Conservation (phyloP, 2,329 filamentous ascomycete species). For the Hypocreales sp. region DNA sequence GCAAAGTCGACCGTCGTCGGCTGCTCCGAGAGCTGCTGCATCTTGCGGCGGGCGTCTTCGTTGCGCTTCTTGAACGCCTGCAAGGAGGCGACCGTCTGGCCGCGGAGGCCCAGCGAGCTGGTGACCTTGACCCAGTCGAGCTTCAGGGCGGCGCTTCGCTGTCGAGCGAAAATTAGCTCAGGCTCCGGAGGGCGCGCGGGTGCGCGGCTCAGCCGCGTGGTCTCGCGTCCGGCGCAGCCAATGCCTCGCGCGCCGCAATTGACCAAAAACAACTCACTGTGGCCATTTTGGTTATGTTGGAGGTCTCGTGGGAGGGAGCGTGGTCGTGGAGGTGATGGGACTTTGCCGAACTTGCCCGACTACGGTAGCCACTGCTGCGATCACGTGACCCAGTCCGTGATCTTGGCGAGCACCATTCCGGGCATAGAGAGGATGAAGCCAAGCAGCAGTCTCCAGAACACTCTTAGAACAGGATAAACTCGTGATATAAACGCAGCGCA, state of each 20-base stretch:
- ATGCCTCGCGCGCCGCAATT: conserved; percentile 14
- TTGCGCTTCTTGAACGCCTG: conserved; percentile 99
- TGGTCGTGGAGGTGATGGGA: conserved; percentile 29
- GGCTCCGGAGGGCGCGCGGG: conserved; percentile 1
- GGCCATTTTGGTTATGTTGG: conserved; percentile 46
- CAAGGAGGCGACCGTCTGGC: conserved; percentile 81
- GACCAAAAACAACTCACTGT: conserved; percentile 39
- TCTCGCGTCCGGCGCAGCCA: too few relatives aligned
- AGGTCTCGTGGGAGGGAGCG: conserved; percentile 31
- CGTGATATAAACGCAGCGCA: too few relatives aligned
- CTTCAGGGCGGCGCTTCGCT: conserved; percentile 98
- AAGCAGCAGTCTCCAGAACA: too few relatives aligned
- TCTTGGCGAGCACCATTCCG: too few relatives aligned
- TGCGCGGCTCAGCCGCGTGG: neutral
- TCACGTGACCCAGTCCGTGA: conserved; percentile 2
- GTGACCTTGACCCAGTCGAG: conserved; percentile 97
- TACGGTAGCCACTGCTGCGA: conserved; percentile 9
- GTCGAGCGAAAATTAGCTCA: conserved; percentile 41
- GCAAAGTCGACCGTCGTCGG: conserved; percentile 81
- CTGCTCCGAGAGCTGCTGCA: conserved; percentile 70
- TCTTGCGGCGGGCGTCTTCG: conserved; percentile 92
- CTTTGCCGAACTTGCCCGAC: conserved; percentile 26
- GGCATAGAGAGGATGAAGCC: too few relatives aligned
- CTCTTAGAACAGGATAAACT: too few relatives aligned
- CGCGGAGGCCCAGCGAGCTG: conserved; percentile 87